phyloP scores from a whole-genome alignment of 2,329 filamentous ascomycete genomes.

The Corinectria fuckeliana region DNA sequence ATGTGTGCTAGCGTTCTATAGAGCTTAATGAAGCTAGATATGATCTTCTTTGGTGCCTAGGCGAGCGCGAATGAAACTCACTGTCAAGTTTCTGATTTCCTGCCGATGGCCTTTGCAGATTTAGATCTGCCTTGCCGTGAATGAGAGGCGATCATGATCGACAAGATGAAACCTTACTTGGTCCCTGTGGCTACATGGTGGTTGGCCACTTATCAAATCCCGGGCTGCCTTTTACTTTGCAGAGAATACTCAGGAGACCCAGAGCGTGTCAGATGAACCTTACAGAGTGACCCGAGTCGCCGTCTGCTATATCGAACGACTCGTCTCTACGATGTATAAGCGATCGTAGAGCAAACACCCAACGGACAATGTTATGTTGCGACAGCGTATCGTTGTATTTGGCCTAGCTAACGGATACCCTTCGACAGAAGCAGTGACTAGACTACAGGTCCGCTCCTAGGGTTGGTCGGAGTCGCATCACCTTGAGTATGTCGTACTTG shows the following conservation, averaged over 20 bases:
- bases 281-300: too few relatives aligned
- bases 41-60: not conserved
- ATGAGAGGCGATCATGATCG: slow-evolving; percentile 12
- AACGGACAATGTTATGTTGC: not conserved
- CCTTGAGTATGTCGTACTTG: slow-evolving; percentile 11
- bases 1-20: slow-evolving; percentile 31
- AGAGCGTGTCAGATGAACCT: too few relatives aligned
- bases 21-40: slow-evolving; percentile 18
- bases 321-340: too few relatives aligned
- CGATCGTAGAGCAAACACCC: not conserved
- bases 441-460: not conserved
- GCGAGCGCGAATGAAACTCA: not conserved
- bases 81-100: not conserved
- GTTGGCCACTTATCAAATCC: too few relatives aligned
- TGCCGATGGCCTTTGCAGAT: not conserved
- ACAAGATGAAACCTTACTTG: slow-evolving; percentile 10
- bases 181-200: not conserved
- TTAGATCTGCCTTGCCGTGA: not conserved
- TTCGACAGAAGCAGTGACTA: not conserved
- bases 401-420: not conserved
- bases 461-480: slow-evolving; percentile 9
- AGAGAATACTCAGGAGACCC: too few relatives aligned
- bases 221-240: too few relatives aligned
- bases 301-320: too few relatives aligned
- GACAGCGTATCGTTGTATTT: not conserved